phyloP scores from a whole-genome alignment of 371 early-diverging fungal genomes.

The Zychaea mexicana region DNA sequence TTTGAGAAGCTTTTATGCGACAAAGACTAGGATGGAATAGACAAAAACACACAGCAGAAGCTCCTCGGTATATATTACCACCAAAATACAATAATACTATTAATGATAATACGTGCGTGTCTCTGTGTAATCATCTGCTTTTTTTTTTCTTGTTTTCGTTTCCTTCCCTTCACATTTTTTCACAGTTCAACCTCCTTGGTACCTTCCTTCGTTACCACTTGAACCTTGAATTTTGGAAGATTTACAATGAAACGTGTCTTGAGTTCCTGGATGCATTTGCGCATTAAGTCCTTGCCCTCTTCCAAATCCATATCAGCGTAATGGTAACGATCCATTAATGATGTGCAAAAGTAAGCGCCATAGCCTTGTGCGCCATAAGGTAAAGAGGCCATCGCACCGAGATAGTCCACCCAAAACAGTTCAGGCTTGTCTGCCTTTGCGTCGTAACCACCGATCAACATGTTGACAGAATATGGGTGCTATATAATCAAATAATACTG shows the following conservation, averaged over 20 bases:
- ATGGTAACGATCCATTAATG: constrained; percentile 94
- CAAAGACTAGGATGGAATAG: background rate
- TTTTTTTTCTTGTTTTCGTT: background rate
- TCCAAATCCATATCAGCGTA: constrained; percentile 80
- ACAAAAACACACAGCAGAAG: background rate
- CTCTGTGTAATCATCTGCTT: background rate
- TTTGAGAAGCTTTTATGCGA: constrained; percentile 20
- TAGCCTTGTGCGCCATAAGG: constrained; percentile 95
- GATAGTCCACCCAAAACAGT: constrained; percentile 94
- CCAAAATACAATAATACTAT: too few relatives aligned
- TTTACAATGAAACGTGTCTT: constrained; percentile 88
- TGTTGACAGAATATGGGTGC: constrained; percentile 90
- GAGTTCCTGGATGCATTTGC: constrained; percentile 87
- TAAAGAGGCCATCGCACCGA: constrained; percentile 79
- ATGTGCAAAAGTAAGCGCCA: constrained; percentile 88
- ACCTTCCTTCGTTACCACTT: constrained; percentile 87
- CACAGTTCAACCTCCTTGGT: constrained; percentile 63
- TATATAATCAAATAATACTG: constrained; percentile 24
- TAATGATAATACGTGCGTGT: background rate
- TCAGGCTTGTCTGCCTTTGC: constrained; percentile 70
- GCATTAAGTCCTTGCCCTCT: constrained; percentile 79
- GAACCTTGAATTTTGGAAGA: constrained; percentile 80
- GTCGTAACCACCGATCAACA: constrained; percentile 89
- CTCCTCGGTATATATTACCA: constrained; percentile 4
- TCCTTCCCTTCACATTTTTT: background rate